These are phyloP conservation scores for Takashimella tepidaria DNA, from an alignment of 1,284 basidiomycete species.

Conservation along the genomic window DNA sequence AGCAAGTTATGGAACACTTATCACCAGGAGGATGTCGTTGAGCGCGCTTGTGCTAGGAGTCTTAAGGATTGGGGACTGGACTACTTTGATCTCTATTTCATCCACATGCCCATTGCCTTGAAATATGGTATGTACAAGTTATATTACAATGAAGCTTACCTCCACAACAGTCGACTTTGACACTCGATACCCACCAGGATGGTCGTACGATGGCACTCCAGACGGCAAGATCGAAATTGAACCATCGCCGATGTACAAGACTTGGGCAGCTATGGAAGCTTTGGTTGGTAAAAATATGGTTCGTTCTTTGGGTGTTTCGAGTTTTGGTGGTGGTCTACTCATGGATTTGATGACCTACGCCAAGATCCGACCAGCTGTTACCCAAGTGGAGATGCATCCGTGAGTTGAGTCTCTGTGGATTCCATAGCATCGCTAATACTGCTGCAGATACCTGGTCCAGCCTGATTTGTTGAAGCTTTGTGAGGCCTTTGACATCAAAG, in stretches of 20 bases:
- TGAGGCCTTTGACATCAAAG: slow-evolving; percentile 57
- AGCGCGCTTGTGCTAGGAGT: slow-evolving; percentile 6
- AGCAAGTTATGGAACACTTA: slow-evolving; percentile 71
- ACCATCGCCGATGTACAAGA: slow-evolving; percentile 51
- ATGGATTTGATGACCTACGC: slow-evolving; percentile 57
- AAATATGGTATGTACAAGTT: slow-evolving; percentile 49
- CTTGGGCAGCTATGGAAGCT: slow-evolving; percentile 70
- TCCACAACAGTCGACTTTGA: slow-evolving; percentile 56
- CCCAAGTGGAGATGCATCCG: slow-evolving; percentile 73
- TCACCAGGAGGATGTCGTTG: slow-evolving; percentile 12
- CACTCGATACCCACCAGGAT: slow-evolving; percentile 72
- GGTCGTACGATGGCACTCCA: slow-evolving; percentile 57
- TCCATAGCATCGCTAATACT: neutral
- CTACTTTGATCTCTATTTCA: slow-evolving; percentile 42
- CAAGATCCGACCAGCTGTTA: slow-evolving; percentile 62
- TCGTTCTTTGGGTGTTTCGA: slow-evolving; percentile 50
- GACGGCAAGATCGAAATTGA: slow-evolving; percentile 53
- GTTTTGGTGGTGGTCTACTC: slow-evolving; percentile 25
- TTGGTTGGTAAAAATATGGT: slow-evolving; percentile 64
- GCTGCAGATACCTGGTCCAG: slow-evolving; percentile 56
- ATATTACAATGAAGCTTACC: neutral
- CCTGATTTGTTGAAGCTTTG: slow-evolving; percentile 58
- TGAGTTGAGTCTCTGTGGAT: neutral
- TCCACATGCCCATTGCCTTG: slow-evolving; percentile 32
- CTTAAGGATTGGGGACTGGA: slow-evolving; percentile 65